These are phyloP conservation scores for Nemania sp. DNA, from an alignment of 2,329 filamentous ascomycete species.

Conservation along the genomic window DNA sequence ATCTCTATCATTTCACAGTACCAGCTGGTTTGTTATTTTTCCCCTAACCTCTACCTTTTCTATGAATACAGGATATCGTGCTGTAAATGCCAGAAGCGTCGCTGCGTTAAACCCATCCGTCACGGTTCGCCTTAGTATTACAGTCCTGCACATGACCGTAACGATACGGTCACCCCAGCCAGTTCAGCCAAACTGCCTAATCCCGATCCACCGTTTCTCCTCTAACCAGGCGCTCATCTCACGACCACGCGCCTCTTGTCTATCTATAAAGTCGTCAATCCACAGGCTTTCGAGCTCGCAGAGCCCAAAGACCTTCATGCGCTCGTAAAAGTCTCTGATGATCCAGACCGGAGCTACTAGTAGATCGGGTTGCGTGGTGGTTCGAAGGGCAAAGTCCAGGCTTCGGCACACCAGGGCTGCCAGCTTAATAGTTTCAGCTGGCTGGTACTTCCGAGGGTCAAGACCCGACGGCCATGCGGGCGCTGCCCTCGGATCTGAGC, in stretches of 20 bases:
- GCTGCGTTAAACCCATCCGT: conserved; percentile 3
- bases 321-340: conserved; percentile 35
- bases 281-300: conserved; percentile 36
- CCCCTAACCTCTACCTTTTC: background rate
- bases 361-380: conserved; percentile 43
- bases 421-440: conserved; percentile 48
- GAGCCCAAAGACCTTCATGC: conserved; percentile 29
- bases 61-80: background rate
- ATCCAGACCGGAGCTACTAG: conserved; percentile 37
- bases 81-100: conserved; percentile 17
- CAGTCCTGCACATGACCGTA: background rate
- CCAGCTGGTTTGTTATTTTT: background rate
- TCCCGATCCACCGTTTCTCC: conserved; percentile 36
- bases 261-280: conserved; percentile 33
- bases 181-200: conserved; percentile 36
- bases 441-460: conserved; percentile 48
- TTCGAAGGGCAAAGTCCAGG: conserved; percentile 52
- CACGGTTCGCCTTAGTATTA: conserved; percentile 1
- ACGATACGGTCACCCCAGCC: conserved; percentile 26
- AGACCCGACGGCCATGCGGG: conserved; percentile 46
- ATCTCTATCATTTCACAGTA: background rate
- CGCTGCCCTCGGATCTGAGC: conserved; percentile 45
- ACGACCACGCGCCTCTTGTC: conserved; percentile 29
- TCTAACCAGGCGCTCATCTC: conserved; percentile 33
- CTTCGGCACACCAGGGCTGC: conserved; percentile 56